Evolutionary conservation across 2,329 filamentous ascomycete genomes (phyloP).

Genomic region (Didymella exigua): DNA sequence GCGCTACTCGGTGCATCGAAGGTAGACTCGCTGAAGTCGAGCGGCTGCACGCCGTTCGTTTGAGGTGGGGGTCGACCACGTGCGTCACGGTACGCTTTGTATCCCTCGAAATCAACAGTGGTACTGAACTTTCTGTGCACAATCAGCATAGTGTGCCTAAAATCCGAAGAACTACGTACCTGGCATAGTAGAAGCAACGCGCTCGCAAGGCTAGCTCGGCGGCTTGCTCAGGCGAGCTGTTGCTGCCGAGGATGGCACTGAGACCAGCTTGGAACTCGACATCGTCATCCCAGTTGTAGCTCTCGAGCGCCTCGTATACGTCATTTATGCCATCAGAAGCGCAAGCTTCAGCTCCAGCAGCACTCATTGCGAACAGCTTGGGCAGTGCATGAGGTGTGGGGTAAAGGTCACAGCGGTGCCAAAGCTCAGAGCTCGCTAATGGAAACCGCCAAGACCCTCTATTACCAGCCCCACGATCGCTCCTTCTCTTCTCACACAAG

Average conservation of each 20-base stretch:
- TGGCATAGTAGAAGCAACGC: conserved; percentile 71
- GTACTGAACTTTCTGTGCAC: conserved; percentile 49
- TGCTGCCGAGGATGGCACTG: conserved; percentile 66
- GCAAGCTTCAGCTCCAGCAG: conserved; percentile 16
- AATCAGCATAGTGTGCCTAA: background rate
- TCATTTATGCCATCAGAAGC: conserved; percentile 30
- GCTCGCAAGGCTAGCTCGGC: conserved; percentile 67
- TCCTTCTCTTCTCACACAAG: conserved; percentile 24
- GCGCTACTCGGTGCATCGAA: conserved; percentile 25
- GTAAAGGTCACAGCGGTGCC: conserved; percentile 23
- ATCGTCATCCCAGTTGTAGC: conserved; percentile 71
- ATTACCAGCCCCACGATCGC: conserved; percentile 20
- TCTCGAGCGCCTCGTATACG: conserved; percentile 66
- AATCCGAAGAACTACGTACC: conserved; percentile 35
- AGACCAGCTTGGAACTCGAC: conserved; percentile 71
- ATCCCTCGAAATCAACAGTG: conserved; percentile 68
- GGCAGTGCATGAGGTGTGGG: conserved; percentile 27
- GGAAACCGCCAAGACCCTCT: conserved; percentile 26
- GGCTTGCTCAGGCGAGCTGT: conserved; percentile 60
- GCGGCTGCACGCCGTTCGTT: conserved; percentile 23
- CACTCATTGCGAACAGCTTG: conserved; percentile 8
- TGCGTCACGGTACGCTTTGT: conserved; percentile 66
- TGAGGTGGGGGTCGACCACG: conserved; percentile 30
- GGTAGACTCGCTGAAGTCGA: conserved; percentile 11
- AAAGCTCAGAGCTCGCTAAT: conserved; percentile 20